These are phyloP conservation scores for Draba incana DNA, from an alignment of 345 rosid species.

Conservation along the genomic window DNA sequence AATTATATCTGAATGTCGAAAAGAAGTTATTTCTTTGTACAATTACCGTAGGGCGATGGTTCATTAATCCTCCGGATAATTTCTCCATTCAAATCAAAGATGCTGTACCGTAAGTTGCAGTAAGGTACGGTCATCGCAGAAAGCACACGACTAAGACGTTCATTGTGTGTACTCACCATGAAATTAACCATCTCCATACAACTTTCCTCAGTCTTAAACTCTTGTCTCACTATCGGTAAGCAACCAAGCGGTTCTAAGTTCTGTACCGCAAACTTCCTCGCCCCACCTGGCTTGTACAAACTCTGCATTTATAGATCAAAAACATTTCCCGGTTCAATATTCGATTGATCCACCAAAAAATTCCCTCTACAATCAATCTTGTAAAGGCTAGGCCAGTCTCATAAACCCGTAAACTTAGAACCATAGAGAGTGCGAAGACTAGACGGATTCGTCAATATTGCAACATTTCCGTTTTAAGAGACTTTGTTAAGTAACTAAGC, in stretches of 20 bases:
- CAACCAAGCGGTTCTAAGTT: slow-evolving; percentile 43
- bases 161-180: slow-evolving; percentile 39
- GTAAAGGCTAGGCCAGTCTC: no score
- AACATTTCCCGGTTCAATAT: not conserved
- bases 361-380: not conserved
- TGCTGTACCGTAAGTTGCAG: slow-evolving; percentile 28
- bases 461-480: no score
- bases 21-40: not conserved
- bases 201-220: slow-evolving; percentile 27
- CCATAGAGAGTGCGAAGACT: no score
- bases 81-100: slow-evolving; percentile 37
- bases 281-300: slow-evolving; percentile 38
- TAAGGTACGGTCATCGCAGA: not conserved
- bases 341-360: not conserved
- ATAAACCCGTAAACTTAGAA: no score
- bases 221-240: slow-evolving; percentile 39
- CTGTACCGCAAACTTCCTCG: slow-evolving; percentile 44
- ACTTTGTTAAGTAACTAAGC: not conserved
- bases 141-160: slow-evolving; percentile 21
- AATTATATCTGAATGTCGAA: not conserved
- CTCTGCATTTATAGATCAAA: slow-evolving; percentile 20
- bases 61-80: slow-evolving; percentile 34
- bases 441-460: no score
- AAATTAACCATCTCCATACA: slow-evolving; percentile 35
- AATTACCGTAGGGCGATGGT: slow-evolving; percentile 31